Conservation (phyloP, 2,329 filamentous ascomycete genomes). For the Penicillium rolfsii region DNA sequence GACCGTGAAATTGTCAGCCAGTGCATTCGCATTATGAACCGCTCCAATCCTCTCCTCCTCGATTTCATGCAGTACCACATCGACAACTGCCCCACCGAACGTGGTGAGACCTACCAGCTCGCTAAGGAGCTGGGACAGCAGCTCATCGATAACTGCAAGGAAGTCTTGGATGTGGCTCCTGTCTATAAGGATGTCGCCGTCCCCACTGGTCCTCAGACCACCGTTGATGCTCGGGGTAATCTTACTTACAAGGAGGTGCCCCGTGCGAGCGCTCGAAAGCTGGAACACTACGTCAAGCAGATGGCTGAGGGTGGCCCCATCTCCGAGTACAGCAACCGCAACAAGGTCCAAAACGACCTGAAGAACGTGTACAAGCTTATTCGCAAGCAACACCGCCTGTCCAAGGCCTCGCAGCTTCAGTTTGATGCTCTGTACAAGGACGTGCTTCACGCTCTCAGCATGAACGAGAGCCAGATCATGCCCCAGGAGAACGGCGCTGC, state of each 20-base stretch:
- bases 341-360: constrained; percentile 96
- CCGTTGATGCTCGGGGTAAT: constrained; percentile 89
- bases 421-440: constrained; percentile 95
- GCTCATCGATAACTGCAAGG: constrained; percentile 96
- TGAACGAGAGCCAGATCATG: constrained; percentile 98
- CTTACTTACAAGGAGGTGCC: constrained; percentile 89
- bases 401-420: constrained; percentile 92
- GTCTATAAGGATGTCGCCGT: constrained; percentile 95
- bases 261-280: constrained; percentile 85
- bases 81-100: constrained; percentile 94
- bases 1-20: constrained; percentile 98
- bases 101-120: constrained; percentile 96
- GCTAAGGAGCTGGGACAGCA: constrained; percentile 91
- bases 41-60: constrained; percentile 90
- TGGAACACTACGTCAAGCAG: constrained; percentile 97
- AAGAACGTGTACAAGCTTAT: constrained; percentile 97
- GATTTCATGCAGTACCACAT: constrained; percentile 99
- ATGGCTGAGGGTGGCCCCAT: constrained; percentile 99
- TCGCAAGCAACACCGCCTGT: constrained; percentile 96
- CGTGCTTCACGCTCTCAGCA: constrained; percentile 88
- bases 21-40: constrained; percentile 99
- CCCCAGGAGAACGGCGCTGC: constrained; percentile 74
- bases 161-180: constrained; percentile 79
- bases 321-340: constrained; percentile 96
- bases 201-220: constrained; percentile 88